Base-by-base conservation (phyloP, 2,329 filamentous ascomycete species). In the Beauveria sp. region DNA sequence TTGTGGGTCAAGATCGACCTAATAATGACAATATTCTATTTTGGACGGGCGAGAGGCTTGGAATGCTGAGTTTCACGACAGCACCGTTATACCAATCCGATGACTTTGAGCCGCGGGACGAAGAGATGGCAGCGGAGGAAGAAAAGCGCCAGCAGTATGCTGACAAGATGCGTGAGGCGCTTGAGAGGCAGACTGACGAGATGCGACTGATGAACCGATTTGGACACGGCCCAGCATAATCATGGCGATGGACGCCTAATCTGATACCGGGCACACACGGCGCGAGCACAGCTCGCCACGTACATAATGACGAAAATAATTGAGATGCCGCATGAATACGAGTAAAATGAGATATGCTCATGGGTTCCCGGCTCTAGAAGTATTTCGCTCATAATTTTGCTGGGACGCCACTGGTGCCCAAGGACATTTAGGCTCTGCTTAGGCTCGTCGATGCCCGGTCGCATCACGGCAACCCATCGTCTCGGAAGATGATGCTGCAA, bases 11-110 rank as follows among this genome's bases (percentile, higher is more conserved):
- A n/a, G 65, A 68, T 42, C 63, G 69, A 40, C 67, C 70, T 12
- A 85, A 83, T 66, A 72, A 83, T 55, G 86, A 91, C 68, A 88
- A 93, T 67, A 74, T 97, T 14, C 73, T 96, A 4, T 79, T 96
- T 52, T 96, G 92, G 92, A 96, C 92, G 0, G 93, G 91, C 20
- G 91, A 96, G 62, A 87, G 86, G 65, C 77, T 96, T 52, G 93
- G 91, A 0, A 78, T 95, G 62, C 73, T 96, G 22, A 80, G 76
- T 60, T 90, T 90, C 69, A 84, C 85, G 1, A 74, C 78, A 45
- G 70, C 73, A 68, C 73, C 80, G 5, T 77, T 79, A 1, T 84
- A 81, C 65, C 72, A 70, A 8, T 70, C 78, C 1, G 77, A 79
- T 8, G 80, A 81, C 55, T 86, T 86, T 67, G 79, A 82, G 60